Conservation (phyloP, 2,329 filamentous ascomycete genomes). For the Beauveria rudraprayagi region DNA sequence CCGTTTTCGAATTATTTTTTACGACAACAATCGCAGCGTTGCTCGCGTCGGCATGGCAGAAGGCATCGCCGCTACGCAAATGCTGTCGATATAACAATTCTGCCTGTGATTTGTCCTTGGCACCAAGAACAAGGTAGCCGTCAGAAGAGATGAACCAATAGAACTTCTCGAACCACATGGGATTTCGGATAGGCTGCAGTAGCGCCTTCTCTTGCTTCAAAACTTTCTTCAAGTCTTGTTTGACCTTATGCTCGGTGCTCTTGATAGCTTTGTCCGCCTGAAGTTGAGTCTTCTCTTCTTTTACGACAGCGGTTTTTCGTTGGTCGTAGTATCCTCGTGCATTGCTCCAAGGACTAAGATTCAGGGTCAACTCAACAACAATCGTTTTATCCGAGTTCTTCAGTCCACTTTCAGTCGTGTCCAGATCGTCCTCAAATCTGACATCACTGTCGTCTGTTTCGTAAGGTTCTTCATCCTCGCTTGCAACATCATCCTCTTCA, state of each 20-base stretch:
- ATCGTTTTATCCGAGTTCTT: constrained; percentile 44
- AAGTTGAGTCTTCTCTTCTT: constrained; percentile 77
- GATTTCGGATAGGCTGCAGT: constrained; percentile 71
- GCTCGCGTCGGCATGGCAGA: constrained; percentile 81
- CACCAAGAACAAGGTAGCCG: constrained; percentile 84
- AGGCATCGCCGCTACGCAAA: constrained; percentile 81
- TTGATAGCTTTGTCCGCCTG: constrained; percentile 79
- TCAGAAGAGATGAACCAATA: constrained; percentile 92
- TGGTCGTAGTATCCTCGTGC: constrained; percentile 89
- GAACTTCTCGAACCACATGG: constrained; percentile 97
- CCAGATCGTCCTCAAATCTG: constrained; percentile 23
- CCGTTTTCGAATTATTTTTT: constrained; percentile 72
- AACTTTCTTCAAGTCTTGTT: constrained; percentile 74
- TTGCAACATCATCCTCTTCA: constrained; percentile 58
- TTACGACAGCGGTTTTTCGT: constrained; percentile 72
- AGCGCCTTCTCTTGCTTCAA: constrained; percentile 89
- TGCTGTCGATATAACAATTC: constrained; percentile 87
- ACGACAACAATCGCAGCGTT: constrained; percentile 81
- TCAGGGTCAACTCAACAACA: constrained; percentile 76
- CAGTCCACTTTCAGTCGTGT: constrained; percentile 23
- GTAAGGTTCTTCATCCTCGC: constrained; percentile 49
- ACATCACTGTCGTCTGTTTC: constrained; percentile 60
- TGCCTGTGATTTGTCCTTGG: constrained; percentile 80
- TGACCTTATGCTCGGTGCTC: constrained; percentile 83
- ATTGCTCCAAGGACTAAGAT: constrained; percentile 77